Evolutionary conservation across 1,139 yeast genomes (phyloP), one percentile per base, ranked within the genome.

Genomic region (Geotrichum reessii): DNA sequence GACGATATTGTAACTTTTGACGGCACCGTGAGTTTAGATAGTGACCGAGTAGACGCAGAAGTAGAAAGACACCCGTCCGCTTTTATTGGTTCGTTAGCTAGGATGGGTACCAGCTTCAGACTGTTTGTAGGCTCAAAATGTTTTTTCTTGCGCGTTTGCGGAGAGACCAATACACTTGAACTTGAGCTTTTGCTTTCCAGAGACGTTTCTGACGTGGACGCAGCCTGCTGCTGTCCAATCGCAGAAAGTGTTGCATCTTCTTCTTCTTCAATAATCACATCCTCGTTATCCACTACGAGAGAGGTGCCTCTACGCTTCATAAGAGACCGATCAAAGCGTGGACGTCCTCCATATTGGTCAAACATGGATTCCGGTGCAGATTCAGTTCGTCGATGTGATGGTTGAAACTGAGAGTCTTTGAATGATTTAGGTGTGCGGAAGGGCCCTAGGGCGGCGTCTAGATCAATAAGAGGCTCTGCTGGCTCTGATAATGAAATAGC

Each of bases 391-490:
- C 72, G 66, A 58, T 70, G 74, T 24, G 50, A 49, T 27, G 59
- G 52, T 22, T 58, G 63, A 44, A 58, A 61, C 51, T 58, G 62
- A 9, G 60, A 31, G 55, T 55, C 57, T 2, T 22, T 53, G 17
- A 21, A 24, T 25, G 33, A 52, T 21, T 37, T 47, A 21, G 55
- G 52, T 5, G 61, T 63, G 1, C 62, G 56, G 50, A 65, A 64
- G 4, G 69, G 70, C 53, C 66, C 64, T 51, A 71, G 61, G 1
- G 74, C 75, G 27, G 69, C 73, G 57, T 72, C 72, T 7, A 72
- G 63, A 52, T 72, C 74, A 44, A 72, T 72, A 17, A 62, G 47
- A 8, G 67, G 66, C 51, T 60, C 61, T 2, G 56, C 52, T 8
- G 58, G 56, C 37, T 51, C 58, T 2, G 50, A 12, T 4, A 28